Conservation (phyloP, 805 yeast genomes). For the Zygosaccharomyces bisporus region DNA sequence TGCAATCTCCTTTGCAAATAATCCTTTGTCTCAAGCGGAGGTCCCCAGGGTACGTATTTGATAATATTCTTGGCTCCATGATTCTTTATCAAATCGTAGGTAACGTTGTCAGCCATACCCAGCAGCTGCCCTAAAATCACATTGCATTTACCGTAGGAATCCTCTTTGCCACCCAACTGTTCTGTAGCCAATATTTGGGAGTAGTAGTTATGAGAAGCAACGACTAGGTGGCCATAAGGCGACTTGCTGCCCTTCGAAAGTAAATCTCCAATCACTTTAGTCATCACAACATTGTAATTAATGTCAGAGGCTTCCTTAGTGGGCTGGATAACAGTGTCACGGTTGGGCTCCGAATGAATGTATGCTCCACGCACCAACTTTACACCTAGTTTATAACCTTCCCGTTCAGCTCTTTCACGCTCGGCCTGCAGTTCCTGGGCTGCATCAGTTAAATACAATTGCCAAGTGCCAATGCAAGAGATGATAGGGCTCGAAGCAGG, state of each 20-base stretch:
- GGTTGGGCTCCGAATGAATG: slow-evolving; percentile 78
- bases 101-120: slow-evolving; percentile 93
- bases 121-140: slow-evolving; percentile 85
- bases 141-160: slow-evolving; percentile 58
- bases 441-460: slow-evolving; percentile 81
- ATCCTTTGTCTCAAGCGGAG: slow-evolving; percentile 88
- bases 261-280: slow-evolving; percentile 57
- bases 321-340: slow-evolving; percentile 62
- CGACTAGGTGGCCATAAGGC: slow-evolving; percentile 71
- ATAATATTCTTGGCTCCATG: slow-evolving; percentile 70
- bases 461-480: slow-evolving; percentile 85
- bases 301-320: slow-evolving; percentile 78
- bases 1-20: slow-evolving; percentile 84
- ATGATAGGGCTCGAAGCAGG: slow-evolving; percentile 48
- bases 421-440: slow-evolving; percentile 58
- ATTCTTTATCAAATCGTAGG: slow-evolving; percentile 64
- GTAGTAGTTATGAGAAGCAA: slow-evolving; percentile 83
- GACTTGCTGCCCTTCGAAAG: slow-evolving; percentile 42
- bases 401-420: slow-evolving; percentile 55
- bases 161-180: slow-evolving; percentile 40
- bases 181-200: slow-evolving; percentile 73
- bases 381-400: slow-evolving; percentile 71
- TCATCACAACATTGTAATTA: slow-evolving; percentile 69
- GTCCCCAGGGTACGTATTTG: slow-evolving; percentile 98
- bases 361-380: slow-evolving; percentile 95